Conservation (phyloP, 805 yeast species). For the Saturnispora quitensis region DNA sequence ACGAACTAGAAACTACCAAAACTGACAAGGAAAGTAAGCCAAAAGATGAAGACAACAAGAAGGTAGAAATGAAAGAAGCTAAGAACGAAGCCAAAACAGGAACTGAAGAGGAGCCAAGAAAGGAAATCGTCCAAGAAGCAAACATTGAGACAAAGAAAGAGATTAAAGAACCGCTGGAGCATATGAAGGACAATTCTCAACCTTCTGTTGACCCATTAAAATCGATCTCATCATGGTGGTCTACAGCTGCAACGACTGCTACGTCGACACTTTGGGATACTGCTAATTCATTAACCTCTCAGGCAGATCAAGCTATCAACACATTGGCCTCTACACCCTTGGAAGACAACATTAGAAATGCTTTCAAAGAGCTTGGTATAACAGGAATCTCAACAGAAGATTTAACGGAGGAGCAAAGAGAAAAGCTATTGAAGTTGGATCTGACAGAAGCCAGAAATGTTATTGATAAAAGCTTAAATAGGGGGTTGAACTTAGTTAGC, state of each 20-base stretch:
- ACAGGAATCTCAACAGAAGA: conserved; percentile 31
- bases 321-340: conserved; percentile 33
- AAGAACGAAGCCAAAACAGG: not conserved
- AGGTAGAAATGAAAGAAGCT: not conserved
- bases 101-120: not conserved
- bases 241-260: conserved; percentile 50
- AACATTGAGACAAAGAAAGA: not conserved
- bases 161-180: conserved; percentile 16
- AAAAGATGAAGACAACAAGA: not conserved
- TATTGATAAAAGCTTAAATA: conserved; percentile 26
- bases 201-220: conserved; percentile 48
- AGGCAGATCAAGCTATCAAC: conserved; percentile 44
- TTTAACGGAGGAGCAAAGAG: conserved; percentile 25
- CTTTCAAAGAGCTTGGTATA: conserved; percentile 33
- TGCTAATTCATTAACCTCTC: conserved; percentile 33
- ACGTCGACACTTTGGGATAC: conserved; percentile 63
- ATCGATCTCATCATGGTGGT: conserved; percentile 69
- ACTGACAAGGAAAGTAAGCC: conserved; percentile 2
- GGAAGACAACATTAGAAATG: conserved; percentile 28
- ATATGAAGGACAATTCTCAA: not conserved
- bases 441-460: conserved; percentile 28
- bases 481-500: conserved; percentile 19
- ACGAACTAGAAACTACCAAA: conserved; percentile 43
- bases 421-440: conserved; percentile 16
- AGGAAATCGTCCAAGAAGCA: not conserved